A percentile compares a stretch with the other conserved stretches of the same genome.
phyloP scores from a whole-genome alignment of 257 asterid species.

The Fraxinus quadrangulata region DNA sequence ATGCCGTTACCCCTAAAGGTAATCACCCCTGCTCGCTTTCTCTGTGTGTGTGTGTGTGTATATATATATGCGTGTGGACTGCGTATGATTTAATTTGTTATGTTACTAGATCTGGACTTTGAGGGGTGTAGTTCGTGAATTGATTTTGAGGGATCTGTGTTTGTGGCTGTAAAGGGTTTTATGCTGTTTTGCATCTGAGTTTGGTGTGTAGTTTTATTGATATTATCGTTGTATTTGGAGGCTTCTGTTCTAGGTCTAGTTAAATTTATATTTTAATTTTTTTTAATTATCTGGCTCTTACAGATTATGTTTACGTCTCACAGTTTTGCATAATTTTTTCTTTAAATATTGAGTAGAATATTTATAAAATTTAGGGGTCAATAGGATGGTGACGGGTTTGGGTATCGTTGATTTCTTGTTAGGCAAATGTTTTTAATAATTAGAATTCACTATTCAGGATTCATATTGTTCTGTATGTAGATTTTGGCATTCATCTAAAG shows the following conservation, averaged over 20 bases:
- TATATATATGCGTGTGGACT: background rate
- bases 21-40: background rate
- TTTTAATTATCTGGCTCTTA: background rate
- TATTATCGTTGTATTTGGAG: constrained; percentile 2
- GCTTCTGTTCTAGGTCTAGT: background rate
- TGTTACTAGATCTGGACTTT: constrained; percentile 26
- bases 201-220: background rate
- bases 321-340: background rate
- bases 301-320: background rate
- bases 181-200: background rate
- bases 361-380: background rate
- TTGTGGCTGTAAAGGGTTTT: background rate
- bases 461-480: background rate
- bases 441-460: background rate
- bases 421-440: too few species aligned
- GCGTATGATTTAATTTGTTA: background rate
- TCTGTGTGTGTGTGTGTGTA: background rate
- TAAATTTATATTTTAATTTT: background rate
- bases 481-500: background rate
- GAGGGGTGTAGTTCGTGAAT: constrained; percentile 14
- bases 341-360: background rate
- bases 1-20: constrained; percentile 49
- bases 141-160: constrained; percentile 27
- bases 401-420: background rate
- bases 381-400: background rate